Evolutionary conservation across 495 filamentous ascomycete genomes (phyloP), one percentile per base, ranked within the genome.

Genomic region (Sphaerosporella brunnea): DNA sequence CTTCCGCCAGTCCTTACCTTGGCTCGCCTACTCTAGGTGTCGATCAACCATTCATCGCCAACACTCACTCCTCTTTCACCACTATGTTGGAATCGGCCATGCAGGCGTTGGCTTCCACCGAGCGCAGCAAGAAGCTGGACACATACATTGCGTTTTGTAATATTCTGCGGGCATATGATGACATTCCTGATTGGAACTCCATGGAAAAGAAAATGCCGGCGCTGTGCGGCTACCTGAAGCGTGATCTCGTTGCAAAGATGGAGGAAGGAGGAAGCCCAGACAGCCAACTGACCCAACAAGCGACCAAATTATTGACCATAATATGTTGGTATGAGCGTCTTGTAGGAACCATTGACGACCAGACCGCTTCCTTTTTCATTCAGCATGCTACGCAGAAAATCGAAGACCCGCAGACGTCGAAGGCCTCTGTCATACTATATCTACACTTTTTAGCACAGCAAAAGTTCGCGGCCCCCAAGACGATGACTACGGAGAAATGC

Each of bases 31-130:
- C 39, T 23, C 18, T 21, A 9, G 5, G 5, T 25, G 3, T 23
- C 11, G 52, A 54, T 16, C 50, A 50, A 0, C 49, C 55, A 23
- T 45, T 60, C 15, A 36, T 45, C 2, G 45, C 53, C 9, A 54
- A 65, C 55, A 51, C 62, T 51, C 51, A 63, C 53, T 23, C 67
- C 56, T 62, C 63, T 19, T 68, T 84, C 49, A 72, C 77, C 50
- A 70, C 69, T 32, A 93, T 95, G 84, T 65, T 95, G 48, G 79
- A 93, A 55, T 92, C 83, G 0, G 74, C 81, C 2, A 71, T 78
- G 25, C 73, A 82, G 62, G 80, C 87, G 58, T 68, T 97, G 47
- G 81, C 80, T 16, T 74, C 78, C 19, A 71, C 72, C 26, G 75
- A 80, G 26, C 66, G 77, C 26, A 71, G 70, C 38, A 75, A 75